These are phyloP conservation scores for Aspergillus aculeatinus DNA, from an alignment of 2,329 filamentous ascomycete species.

Conservation along the genomic window DNA sequence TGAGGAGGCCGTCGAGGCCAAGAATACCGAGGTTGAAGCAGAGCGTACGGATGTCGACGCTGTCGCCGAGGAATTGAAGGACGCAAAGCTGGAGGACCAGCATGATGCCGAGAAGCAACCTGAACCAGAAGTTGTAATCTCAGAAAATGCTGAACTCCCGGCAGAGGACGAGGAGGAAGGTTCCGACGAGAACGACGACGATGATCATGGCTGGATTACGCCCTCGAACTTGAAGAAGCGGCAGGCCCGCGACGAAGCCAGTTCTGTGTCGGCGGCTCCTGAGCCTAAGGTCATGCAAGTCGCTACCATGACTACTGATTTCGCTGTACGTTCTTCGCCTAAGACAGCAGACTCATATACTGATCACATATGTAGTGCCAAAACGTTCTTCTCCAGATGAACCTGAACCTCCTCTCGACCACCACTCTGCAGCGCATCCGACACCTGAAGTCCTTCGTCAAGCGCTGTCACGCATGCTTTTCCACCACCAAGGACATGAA, in stretches of 20 bases:
- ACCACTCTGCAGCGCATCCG: slow-evolving; percentile 72
- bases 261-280: slow-evolving; percentile 49
- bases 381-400: slow-evolving; percentile 92
- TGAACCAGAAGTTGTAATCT: slow-evolving; percentile 13
- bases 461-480: slow-evolving; percentile 95
- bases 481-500: slow-evolving; percentile 75
- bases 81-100: slow-evolving; percentile 28
- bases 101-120: slow-evolving; percentile 21
- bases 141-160: slow-evolving; percentile 29
- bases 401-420: slow-evolving; percentile 82
- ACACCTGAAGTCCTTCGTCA: slow-evolving; percentile 81
- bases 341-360: neutral
- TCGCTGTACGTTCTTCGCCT: slow-evolving; percentile 64
- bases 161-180: slow-evolving; percentile 26
- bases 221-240: slow-evolving; percentile 86
- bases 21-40: slow-evolving; percentile 24
- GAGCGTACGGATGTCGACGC: slow-evolving; percentile 26
- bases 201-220: slow-evolving; percentile 83
- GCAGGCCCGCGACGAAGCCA: slow-evolving; percentile 65
- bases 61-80: slow-evolving; percentile 30
- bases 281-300: slow-evolving; percentile 71
- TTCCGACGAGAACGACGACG: slow-evolving; percentile 43
- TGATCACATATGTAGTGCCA: slow-evolving; percentile 51
- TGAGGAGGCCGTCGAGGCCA: neutral
- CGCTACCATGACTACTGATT: slow-evolving; percentile 92